Evolutionary conservation across 495 filamentous ascomycete species (phyloP).

Genomic region (Cercophora sp.): DNA sequence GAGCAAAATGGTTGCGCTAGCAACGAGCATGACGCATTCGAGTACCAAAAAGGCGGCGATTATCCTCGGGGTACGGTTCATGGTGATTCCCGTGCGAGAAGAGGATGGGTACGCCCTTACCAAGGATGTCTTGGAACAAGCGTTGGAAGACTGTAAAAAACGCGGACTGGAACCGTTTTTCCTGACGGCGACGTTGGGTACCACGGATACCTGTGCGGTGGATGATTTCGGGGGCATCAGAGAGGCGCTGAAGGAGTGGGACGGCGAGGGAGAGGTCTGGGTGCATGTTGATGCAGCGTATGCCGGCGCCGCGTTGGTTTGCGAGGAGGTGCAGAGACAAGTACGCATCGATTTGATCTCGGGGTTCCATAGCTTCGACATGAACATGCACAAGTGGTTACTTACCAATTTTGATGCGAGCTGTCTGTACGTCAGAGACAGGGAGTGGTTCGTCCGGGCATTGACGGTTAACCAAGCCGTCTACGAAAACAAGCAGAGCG

Average conservation of each 20-base stretch:
- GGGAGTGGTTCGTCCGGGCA: conserved; percentile 69
- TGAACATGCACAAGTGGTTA: conserved; percentile 98
- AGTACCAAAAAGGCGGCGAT: conserved; percentile 83
- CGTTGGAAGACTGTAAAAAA: conserved; percentile 55
- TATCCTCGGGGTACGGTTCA: conserved; percentile 78
- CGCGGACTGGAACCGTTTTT: conserved; percentile 80
- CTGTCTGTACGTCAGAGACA: conserved; percentile 71
- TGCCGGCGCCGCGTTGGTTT: conserved; percentile 78
- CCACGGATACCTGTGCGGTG: conserved; percentile 81
- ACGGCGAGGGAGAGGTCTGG: conserved; percentile 53
- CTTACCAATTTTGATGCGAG: conserved; percentile 93
- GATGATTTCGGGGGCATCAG: conserved; percentile 76
- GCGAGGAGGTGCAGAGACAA: conserved; percentile 63
- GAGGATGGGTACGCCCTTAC: conserved; percentile 70
- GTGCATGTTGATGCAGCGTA: conserved; percentile 97
- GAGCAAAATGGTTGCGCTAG: conserved; percentile 72
- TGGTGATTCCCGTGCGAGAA: conserved; percentile 56
- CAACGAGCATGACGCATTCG: conserved; percentile 74
- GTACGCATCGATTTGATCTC: conserved; percentile 53
- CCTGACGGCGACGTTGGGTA: conserved; percentile 79
- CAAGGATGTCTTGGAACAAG: conserved; percentile 52
- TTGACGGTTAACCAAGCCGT: conserved; percentile 73
- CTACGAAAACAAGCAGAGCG: conserved; percentile 76
- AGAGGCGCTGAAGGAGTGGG: conserved; percentile 56
- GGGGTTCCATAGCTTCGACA: conserved; percentile 80